Conservation (phyloP, 768 basidiomycete species). For the Naganishia randhawae region DNA sequence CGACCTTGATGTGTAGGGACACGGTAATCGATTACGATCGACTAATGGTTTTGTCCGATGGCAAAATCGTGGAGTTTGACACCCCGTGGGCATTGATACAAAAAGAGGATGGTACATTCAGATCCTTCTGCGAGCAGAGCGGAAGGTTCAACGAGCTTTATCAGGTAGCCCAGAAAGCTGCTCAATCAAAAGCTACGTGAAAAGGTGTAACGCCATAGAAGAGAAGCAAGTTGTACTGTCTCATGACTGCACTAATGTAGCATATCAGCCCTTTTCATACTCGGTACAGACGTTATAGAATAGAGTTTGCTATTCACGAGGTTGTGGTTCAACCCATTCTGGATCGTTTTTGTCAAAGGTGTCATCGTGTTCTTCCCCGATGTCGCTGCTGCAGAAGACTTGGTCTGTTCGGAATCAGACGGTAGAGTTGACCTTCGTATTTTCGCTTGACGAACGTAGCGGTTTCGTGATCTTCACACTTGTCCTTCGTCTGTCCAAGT, state of each 20-base stretch:
- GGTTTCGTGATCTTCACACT: neutral
- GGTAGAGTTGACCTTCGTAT: neutral
- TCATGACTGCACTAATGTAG: neutral
- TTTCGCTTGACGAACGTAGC: neutral
- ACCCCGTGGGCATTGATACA: slow-evolving; percentile 46
- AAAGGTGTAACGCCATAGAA: neutral
- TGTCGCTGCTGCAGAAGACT: neutral
- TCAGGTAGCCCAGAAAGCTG: slow-evolving; percentile 37
- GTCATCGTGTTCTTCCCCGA: neutral
- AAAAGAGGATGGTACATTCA: slow-evolving; percentile 44
- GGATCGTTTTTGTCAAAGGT: neutral
- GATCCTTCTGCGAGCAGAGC: slow-evolving; percentile 46
- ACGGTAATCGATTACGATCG: slow-evolving; percentile 51
- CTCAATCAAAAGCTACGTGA: slow-evolving; percentile 9
- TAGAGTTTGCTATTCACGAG: neutral
- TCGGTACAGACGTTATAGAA: neutral
- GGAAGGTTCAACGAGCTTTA: slow-evolving; percentile 48
- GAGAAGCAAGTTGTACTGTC: slow-evolving; percentile 10
- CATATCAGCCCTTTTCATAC: neutral
- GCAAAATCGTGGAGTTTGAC: slow-evolving; percentile 49
- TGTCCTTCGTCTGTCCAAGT: neutral
- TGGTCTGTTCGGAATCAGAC: neutral
- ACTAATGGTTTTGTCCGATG: slow-evolving; percentile 49
- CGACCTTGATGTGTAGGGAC: slow-evolving; percentile 34
- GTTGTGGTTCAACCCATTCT: neutral